These are phyloP conservation scores for Taphrina deformans DNA, from an alignment of 1,139 yeast species.

Conservation along the genomic window DNA sequence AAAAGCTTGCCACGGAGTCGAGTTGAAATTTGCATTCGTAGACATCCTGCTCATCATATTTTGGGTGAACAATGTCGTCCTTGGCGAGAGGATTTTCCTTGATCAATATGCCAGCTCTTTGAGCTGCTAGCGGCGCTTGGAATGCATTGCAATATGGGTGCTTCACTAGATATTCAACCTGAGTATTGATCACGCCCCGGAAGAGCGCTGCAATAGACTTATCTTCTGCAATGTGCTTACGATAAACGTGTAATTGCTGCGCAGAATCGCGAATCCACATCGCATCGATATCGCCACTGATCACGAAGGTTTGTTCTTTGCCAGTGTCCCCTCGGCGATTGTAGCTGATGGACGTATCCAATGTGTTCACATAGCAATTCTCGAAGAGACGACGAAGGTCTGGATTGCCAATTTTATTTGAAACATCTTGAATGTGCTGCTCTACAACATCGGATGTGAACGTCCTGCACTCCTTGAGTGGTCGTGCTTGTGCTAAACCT, in stretches of 20 bases:
- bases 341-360: conserved; percentile 84
- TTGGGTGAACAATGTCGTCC: conserved; percentile 17
- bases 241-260: conserved; percentile 75
- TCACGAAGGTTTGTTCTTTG: conserved; percentile 61
- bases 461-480: conserved; percentile 71
- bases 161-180: conserved; percentile 48
- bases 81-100: background rate
- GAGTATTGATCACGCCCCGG: conserved; percentile 78
- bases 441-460: conserved; percentile 67
- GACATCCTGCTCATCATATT: conserved; percentile 56
- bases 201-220: conserved; percentile 60
- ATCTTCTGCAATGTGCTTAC: conserved; percentile 54
- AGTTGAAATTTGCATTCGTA: conserved; percentile 90
- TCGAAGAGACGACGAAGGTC: conserved; percentile 77
- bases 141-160: conserved; percentile 35
- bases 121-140: conserved; percentile 28
- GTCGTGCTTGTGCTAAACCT: conserved; percentile 71
- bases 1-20: conserved; percentile 79
- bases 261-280: conserved; percentile 89
- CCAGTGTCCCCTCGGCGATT: conserved; percentile 49
- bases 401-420: conserved; percentile 53
- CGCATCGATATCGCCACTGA: conserved; percentile 76
- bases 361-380: conserved; percentile 81
- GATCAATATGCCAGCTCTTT: background rate
- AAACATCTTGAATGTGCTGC: conserved; percentile 56